These are phyloP conservation scores for Hypoxylon sp. DNA, from an alignment of 2,329 filamentous ascomycete species.

Conservation along the genomic window DNA sequence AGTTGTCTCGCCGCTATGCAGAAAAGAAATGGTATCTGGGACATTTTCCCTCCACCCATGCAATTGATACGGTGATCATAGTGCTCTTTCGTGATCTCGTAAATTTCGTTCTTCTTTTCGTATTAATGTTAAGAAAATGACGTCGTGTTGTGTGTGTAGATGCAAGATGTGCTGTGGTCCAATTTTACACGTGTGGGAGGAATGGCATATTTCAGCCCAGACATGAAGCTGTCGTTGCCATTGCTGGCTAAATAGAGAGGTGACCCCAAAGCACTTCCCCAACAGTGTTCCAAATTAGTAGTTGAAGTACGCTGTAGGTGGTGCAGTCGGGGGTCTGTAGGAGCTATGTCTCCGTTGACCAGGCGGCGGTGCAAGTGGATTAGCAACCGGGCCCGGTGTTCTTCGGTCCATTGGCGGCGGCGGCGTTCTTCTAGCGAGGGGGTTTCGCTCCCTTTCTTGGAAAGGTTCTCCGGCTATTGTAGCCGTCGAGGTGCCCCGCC, in stretches of 20 bases:
- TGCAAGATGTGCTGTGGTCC: slow-evolving; percentile 43
- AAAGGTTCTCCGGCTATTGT: slow-evolving; percentile 58
- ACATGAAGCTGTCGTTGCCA: slow-evolving; percentile 25
- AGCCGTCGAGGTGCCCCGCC: slow-evolving; percentile 56
- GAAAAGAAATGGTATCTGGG: slow-evolving; percentile 46
- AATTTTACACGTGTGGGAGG: slow-evolving; percentile 42
- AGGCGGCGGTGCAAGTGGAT: slow-evolving; percentile 49
- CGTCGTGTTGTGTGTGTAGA: slow-evolving; percentile 20
- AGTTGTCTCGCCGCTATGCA: slow-evolving; percentile 48
- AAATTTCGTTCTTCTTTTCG: slow-evolving; percentile 40
- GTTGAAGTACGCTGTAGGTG: slow-evolving; percentile 45
- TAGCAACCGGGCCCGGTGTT: slow-evolving; percentile 56
- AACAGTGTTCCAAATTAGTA: slow-evolving; percentile 32
- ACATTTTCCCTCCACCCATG: slow-evolving; percentile 43
- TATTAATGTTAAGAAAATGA: slow-evolving; percentile 28
- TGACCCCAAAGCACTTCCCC: slow-evolving; percentile 10
- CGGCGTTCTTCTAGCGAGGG: slow-evolving; percentile 55
- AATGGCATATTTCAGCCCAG: slow-evolving; percentile 12
- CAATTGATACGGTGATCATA: slow-evolving; percentile 44
- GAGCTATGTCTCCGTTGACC: slow-evolving; percentile 45
- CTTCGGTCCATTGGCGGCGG: slow-evolving; percentile 59
- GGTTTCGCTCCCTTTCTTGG: slow-evolving; percentile 53
- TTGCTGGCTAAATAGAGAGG: slow-evolving; percentile 16
- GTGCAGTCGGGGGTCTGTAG: slow-evolving; percentile 50
- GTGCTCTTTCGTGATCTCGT: slow-evolving; percentile 45